phyloP scores from a whole-genome alignment of 140 eudicot genomes.

The Bidens hawaiensis region DNA sequence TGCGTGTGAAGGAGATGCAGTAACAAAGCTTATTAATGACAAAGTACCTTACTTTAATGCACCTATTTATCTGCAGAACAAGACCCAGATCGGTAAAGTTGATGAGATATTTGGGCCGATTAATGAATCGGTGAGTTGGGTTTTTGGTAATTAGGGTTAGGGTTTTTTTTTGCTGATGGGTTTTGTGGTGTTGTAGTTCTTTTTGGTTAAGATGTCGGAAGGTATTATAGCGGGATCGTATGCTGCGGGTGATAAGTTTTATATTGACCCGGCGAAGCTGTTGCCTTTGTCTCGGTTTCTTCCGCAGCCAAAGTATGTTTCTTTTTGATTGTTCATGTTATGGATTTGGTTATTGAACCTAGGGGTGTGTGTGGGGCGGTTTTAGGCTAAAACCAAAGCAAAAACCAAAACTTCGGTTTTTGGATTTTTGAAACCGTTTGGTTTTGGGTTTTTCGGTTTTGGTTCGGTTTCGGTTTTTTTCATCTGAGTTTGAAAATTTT shows the following conservation, averaged over 20 bases:
- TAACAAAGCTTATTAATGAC: slow-evolving; percentile 84
- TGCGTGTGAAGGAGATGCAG: slow-evolving; percentile 95
- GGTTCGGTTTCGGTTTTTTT: too few species aligned
- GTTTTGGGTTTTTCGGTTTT: too few species aligned
- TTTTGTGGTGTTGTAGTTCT: slow-evolving; percentile 5
- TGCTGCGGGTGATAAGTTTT: slow-evolving; percentile 81
- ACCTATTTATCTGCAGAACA: slow-evolving; percentile 83
- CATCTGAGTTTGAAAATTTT: too few species aligned
- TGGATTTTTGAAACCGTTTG: too few species aligned
- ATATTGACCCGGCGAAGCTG: slow-evolving; percentile 81
- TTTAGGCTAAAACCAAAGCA: not conserved
- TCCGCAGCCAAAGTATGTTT: slow-evolving; percentile 75
- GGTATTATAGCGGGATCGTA: slow-evolving; percentile 78
- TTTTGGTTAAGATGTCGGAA: slow-evolving; percentile 53
- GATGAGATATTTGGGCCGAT: slow-evolving; percentile 96
- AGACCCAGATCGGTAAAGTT: slow-evolving; percentile 89
- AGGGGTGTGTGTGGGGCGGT: not conserved
- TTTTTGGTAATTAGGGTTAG: not conserved
- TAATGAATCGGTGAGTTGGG: slow-evolving; percentile 83
- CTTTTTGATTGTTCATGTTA: not conserved
- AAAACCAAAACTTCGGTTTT: too few species aligned
- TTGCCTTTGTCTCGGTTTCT: slow-evolving; percentile 81
- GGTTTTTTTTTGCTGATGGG: not conserved
- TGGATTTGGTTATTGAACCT: not conserved
- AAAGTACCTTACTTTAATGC: slow-evolving; percentile 91